phyloP scores from a whole-genome alignment of 768 basidiomycete genomes.

The Suillus occidentalis region DNA sequence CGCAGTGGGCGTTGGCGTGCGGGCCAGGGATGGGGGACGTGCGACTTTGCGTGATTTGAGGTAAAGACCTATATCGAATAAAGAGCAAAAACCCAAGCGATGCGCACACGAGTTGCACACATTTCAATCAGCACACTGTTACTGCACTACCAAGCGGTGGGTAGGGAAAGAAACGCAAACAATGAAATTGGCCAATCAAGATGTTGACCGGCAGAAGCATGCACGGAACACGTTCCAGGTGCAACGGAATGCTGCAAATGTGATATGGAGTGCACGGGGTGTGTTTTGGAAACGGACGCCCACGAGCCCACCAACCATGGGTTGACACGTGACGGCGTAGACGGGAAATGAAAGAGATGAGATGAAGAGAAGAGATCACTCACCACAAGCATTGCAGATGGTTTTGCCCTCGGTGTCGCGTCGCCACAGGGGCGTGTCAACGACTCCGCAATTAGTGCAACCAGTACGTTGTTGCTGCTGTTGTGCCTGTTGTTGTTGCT shows the following conservation, averaged over 20 bases:
- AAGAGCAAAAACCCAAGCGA: conserved; percentile 33
- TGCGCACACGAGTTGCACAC: conserved; percentile 38
- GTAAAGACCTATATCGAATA: conserved; percentile 66
- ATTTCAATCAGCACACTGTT: conserved; percentile 40
- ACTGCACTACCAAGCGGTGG: conserved; percentile 35
- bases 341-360: conserved; percentile 36
- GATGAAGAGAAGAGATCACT: conserved; percentile 42
- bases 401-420: conserved; percentile 79
- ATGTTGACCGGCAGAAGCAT: conserved; percentile 33
- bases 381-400: conserved; percentile 90
- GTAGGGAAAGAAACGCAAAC: conserved; percentile 31
- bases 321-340: conserved; percentile 41
- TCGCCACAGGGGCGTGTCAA: conserved; percentile 81
- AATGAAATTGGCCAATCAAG: conserved; percentile 33
- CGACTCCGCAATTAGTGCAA: conserved; percentile 77
- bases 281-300: conserved; percentile 29
- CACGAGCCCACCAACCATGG: conserved; percentile 33
- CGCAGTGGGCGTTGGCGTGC: conserved; percentile 35
- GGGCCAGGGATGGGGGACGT: conserved; percentile 62
- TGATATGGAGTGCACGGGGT: conserved; percentile 33
- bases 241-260: conserved; percentile 31
- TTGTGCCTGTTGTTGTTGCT: conserved; percentile 25
- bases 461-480: conserved; percentile 42
- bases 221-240: conserved; percentile 34
- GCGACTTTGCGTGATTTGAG: conserved; percentile 80